Evolutionary conservation across 768 basidiomycete genomes (phyloP).

Genomic region (Leccinum ochraceum): DNA sequence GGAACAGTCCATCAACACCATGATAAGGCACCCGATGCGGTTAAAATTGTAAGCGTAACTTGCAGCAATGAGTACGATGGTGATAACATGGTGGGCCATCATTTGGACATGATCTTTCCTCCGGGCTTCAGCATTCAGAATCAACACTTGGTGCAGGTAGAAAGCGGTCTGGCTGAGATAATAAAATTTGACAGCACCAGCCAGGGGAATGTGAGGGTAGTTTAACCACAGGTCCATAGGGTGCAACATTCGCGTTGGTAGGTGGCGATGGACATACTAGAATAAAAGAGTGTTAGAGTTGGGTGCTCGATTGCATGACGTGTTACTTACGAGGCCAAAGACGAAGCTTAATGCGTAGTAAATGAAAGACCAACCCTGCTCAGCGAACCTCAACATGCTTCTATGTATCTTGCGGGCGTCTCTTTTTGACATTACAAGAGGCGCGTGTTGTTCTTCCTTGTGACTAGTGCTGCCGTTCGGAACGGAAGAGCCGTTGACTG

Average conservation of each 20-base stretch:
- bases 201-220: constrained; percentile 82
- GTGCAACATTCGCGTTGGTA: constrained; percentile 66
- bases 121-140: constrained; percentile 89
- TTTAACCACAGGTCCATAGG: constrained; percentile 70
- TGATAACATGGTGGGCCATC: constrained; percentile 95
- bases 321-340: constrained; percentile 77
- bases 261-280: constrained; percentile 78
- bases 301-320: constrained; percentile 4
- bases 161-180: constrained; percentile 86
- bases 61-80: constrained; percentile 68
- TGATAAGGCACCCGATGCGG: constrained; percentile 84
- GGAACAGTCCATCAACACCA: constrained; percentile 92
- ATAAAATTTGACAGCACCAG: constrained; percentile 86
- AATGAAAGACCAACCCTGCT: constrained; percentile 89
- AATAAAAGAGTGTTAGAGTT: constrained; percentile 11
- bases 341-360: constrained; percentile 79
- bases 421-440: constrained; percentile 34
- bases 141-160: constrained; percentile 89
- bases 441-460: constrained; percentile 24
- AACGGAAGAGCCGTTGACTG: constrained; percentile 22
- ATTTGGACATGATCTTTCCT: constrained; percentile 95
- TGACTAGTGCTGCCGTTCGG: constrained; percentile 34
- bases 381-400: constrained; percentile 84
- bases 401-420: constrained; percentile 65
- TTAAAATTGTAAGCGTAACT: constrained; percentile 87